Evolutionary conservation across 2,329 filamentous ascomycete genomes (phyloP).

Genomic region (Epichloe coenophiala): DNA sequence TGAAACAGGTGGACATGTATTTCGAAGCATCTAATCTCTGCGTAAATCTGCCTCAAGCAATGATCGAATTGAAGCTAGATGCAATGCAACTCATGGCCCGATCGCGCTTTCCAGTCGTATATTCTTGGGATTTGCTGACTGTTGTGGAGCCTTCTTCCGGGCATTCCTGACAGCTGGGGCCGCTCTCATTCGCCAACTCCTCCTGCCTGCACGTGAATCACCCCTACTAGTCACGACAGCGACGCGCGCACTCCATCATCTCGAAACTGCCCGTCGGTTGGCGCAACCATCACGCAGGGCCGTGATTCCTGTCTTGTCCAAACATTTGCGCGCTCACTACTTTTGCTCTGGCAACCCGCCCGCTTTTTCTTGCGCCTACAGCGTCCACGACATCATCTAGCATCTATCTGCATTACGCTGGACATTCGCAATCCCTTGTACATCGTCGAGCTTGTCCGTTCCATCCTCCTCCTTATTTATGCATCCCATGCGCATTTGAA

Average conservation of each 20-base stretch:
- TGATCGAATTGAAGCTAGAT: not conserved
- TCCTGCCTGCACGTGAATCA: slow-evolving; percentile 4
- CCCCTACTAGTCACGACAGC: slow-evolving; percentile 2
- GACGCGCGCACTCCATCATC: slow-evolving; percentile 7
- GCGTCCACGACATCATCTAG: not conserved
- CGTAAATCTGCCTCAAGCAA: not conserved
- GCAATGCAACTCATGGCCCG: slow-evolving; percentile 1
- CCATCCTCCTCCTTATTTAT: slow-evolving; percentile 1
- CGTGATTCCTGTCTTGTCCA: not conserved
- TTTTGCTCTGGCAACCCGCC: not conserved
- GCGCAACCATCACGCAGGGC: slow-evolving; percentile 2
- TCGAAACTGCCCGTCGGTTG: slow-evolving; percentile 3
- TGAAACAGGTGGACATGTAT: not conserved
- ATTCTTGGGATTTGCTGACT: not conserved
- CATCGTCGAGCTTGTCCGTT: not conserved
- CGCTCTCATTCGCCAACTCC: slow-evolving; percentile 2
- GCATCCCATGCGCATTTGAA: not conserved
- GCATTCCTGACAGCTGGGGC: not conserved
- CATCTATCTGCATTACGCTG: not conserved
- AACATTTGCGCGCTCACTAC: not conserved
- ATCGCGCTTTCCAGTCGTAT: not conserved
- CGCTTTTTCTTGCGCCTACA: not conserved
- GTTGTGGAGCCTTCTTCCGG: slow-evolving; percentile 2
- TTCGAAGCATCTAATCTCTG: not conserved
- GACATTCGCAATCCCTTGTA: not conserved